Percentiles rank a stretch among this genome's conserved stretches.
Evolutionary conservation across 768 basidiomycete genomes (phyloP).

Genomic region (Atractiella rhizophila): DNA sequence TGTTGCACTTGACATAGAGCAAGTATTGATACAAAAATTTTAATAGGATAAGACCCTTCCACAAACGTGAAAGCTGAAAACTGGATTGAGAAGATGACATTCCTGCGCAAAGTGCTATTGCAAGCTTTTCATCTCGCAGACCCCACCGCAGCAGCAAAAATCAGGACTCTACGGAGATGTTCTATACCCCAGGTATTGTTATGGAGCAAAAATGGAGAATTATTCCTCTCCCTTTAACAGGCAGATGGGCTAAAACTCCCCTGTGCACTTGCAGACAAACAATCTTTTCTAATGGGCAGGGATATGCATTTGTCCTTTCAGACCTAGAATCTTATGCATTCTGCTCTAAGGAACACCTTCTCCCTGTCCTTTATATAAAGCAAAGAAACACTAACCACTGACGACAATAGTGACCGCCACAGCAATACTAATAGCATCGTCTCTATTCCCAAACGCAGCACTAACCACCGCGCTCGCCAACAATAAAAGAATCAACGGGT

Average conservation of each 20-base stretch:
- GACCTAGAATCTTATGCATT: too few relatives aligned
- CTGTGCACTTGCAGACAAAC: not conserved
- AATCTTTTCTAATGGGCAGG: not conserved
- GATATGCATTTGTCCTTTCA: too few relatives aligned
- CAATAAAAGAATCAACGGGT: slow-evolving; percentile 65
- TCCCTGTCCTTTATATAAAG: not conserved
- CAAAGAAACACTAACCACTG: slow-evolving; percentile 39
- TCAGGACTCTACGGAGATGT: too few relatives aligned
- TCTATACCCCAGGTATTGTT: too few relatives aligned
- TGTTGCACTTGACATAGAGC: not conserved
- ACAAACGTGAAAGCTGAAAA: too few relatives aligned
- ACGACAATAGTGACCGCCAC: slow-evolving; percentile 78
- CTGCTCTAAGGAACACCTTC: too few relatives aligned
- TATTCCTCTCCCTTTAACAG: not conserved
- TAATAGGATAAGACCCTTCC: not conserved
- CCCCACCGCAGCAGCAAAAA: too few relatives aligned
- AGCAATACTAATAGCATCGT: slow-evolving; percentile 80
- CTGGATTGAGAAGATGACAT: too few relatives aligned
- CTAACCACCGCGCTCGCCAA: slow-evolving; percentile 74
- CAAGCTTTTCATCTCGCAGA: too few relatives aligned
- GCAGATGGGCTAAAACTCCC: not conserved
- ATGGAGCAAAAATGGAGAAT: too few relatives aligned
- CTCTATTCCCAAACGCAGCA: slow-evolving; percentile 77
- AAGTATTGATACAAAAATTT: not conserved
- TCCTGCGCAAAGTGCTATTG: too few relatives aligned